Evolutionary conservation across 257 asterid genomes (phyloP).

Genomic region (Ballota nigra): DNA sequence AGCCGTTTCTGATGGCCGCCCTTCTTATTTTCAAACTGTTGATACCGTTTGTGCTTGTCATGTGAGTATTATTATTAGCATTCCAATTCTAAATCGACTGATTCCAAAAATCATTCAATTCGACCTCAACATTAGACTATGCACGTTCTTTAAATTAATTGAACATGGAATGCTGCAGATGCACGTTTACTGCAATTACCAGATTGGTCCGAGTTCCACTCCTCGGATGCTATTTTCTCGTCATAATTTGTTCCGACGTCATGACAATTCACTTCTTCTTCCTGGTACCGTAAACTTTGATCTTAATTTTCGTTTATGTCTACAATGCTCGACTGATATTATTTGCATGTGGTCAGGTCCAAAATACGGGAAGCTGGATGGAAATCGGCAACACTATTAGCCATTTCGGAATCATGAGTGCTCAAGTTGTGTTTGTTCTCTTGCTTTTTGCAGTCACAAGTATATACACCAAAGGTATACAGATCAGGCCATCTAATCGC

Average conservation of each 20-base stretch:
- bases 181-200: conserved; percentile 84
- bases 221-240: conserved; percentile 91
- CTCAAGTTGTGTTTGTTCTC: conserved; percentile 91
- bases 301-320: background rate
- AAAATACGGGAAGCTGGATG: conserved; percentile 98
- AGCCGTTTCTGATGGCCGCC: conserved; percentile 98
- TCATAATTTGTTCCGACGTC: conserved; percentile 87
- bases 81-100: background rate
- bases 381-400: conserved; percentile 98
- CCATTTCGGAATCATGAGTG: conserved; percentile 98
- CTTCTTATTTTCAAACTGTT: conserved; percentile 83
- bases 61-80: conserved; percentile 49
- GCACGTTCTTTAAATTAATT: conserved; percentile 5
- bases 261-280: conserved; percentile 97
- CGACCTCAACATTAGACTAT: too few species aligned
- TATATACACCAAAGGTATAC: conserved; percentile 76
- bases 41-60: conserved; percentile 82
- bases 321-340: background rate
- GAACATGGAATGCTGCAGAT: conserved; percentile 56
- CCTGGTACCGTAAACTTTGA: conserved; percentile 54
- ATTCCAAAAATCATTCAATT: background rate
- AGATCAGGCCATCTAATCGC: conserved; percentile 44
- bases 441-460: conserved; percentile 74
- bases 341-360: conserved; percentile 50
- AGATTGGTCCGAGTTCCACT: conserved; percentile 65